These are phyloP conservation scores for Pleurozium schreberi DNA, from an alignment of 225 moss, liverwort and hornwort species.

Conservation along the genomic window DNA sequence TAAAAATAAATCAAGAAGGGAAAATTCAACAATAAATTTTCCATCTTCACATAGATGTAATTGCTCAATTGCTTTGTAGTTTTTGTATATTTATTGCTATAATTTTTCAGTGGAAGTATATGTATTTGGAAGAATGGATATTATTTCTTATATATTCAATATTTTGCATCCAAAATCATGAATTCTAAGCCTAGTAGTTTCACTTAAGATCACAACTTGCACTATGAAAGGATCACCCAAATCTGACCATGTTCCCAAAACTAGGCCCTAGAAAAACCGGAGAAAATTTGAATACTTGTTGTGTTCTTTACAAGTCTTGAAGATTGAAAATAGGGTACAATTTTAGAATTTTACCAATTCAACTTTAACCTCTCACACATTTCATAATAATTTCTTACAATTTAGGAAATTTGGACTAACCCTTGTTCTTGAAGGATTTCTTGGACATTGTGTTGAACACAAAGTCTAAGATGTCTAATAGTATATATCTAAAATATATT, in stretches of 20 bases:
- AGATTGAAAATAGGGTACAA: neutral
- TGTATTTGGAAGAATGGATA: neutral
- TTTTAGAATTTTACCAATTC: neutral
- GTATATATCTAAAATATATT: neutral
- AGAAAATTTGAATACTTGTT: neutral
- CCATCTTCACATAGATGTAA: neutral
- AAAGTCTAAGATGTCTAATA: neutral
- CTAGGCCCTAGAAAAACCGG: fast-evolving
- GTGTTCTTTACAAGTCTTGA: fast-evolving
- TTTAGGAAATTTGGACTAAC: neutral
- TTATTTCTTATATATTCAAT: neutral
- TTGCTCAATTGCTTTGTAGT: neutral
- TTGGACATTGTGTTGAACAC: neutral
- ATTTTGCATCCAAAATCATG: neutral
- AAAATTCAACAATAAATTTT: neutral
- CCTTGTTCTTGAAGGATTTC: neutral
- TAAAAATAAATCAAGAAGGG: neutral
- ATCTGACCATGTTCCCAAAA: fast-evolving
- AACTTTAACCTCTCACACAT: neutral
- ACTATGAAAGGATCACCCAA: neutral
- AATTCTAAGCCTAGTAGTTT: neutral
- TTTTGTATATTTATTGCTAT: neutral
- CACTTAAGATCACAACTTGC: neutral
- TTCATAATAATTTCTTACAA: neutral
- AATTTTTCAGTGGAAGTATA: neutral